Evolutionary conservation across 225 moss, liverwort and hornwort genomes (phyloP), one percentile per base, ranked within the genome.

Genomic region (Polytrichum commune): DNA sequence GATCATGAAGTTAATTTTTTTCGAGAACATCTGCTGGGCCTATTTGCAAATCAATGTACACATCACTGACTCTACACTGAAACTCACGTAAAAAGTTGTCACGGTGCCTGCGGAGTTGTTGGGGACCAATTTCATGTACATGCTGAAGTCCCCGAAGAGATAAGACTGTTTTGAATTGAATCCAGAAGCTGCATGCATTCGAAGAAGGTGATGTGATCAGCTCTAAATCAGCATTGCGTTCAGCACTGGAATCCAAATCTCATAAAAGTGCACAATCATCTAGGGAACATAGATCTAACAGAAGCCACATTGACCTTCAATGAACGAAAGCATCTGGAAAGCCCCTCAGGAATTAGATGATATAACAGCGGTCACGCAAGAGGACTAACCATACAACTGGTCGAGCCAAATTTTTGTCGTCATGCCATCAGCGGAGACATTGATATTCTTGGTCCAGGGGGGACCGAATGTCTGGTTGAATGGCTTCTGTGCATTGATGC

Each of bases 51-150:
- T 46, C 13, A 10, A 46, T 46, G 46, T 46, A 13, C 7, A 32
- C 13, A 3, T 13, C 46, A 46, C 46, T 46, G 13, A 46, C 16
- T 46, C 16, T 46, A 13, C 13, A 46, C 46, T 46, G 4, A 46
- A 16, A 58, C 81, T 72, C 69, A 78, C 82, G 5, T 72, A 82
- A 56, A 70, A 75, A 0, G 82, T 74, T 22, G 78, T 19, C 8
- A 78, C 82, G 18, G 83, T 83, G 54, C 83, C 83, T 1, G 79
- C 75, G 0, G 83, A 83, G 27, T 83, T 20, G 5, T 32, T 68
- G 7, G 68, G 73, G 5, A 83, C 79, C 1, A 83, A 67, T 56
- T 78, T 38, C 8, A 75, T 69, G 32, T 63, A 2, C 26, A 66
- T 29, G 0, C 57, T 69, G 33, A 68, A 72, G 7, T 60, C 55